Evolutionary conservation across 257 asterid genomes (phyloP).

Genomic region (Petunia secreta): DNA sequence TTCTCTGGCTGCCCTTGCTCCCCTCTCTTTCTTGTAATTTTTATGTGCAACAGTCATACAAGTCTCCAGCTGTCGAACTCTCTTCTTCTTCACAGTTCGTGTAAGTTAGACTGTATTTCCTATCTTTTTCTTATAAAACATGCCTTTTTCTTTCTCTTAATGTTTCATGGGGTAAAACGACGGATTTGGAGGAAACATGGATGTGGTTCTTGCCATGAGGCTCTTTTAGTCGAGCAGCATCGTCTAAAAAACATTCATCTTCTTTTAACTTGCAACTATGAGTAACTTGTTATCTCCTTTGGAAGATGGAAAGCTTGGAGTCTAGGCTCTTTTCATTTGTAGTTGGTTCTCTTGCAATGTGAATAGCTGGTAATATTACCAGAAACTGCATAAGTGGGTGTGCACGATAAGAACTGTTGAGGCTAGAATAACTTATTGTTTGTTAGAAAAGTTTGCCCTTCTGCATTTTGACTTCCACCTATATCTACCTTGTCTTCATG

Average conservation of each 20-base stretch:
- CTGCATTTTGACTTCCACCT: conserved; percentile 11
- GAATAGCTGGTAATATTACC: not conserved
- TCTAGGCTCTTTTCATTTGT: not conserved
- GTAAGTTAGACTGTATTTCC: not conserved
- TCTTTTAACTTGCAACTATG: conserved; percentile 6
- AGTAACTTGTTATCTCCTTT: not conserved
- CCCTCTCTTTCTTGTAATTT: not conserved
- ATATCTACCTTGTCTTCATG: not conserved
- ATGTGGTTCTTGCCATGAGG: not conserved
- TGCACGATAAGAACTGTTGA: conserved; percentile 16
- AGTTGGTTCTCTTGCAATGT: not conserved
- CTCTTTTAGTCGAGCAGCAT: not conserved
- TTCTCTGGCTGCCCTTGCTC: conserved; percentile 15
- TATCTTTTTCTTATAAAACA: not conserved
- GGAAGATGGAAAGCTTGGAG: conserved; percentile 18
- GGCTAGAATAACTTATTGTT: conserved; percentile 1
- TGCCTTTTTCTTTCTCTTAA: not conserved
- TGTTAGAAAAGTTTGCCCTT: not conserved
- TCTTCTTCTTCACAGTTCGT: conserved; percentile 19
- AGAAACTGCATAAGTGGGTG: not conserved
- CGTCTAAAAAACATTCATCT: not conserved
- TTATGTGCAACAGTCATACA: not conserved
- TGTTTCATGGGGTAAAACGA: conserved; percentile 13
- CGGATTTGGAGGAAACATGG: not conserved
- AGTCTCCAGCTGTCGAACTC: not conserved